Evolutionary conservation across 495 filamentous ascomycete genomes (phyloP).

Genomic region (Trichoderma gamsii): DNA sequence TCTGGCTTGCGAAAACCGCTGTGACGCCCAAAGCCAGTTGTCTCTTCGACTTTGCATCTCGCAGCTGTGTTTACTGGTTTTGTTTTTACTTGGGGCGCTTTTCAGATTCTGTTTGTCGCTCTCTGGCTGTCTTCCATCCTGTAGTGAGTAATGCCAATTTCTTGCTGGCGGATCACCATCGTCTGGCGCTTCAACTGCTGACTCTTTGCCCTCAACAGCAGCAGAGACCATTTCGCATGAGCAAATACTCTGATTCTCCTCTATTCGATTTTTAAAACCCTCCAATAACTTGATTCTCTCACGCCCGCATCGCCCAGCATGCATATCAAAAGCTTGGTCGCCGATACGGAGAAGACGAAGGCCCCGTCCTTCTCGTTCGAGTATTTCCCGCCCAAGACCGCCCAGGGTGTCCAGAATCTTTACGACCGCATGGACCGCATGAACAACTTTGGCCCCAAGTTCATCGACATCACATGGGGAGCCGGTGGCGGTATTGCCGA

Average conservation of each 20-base stretch:
- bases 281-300: background rate
- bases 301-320: slow-evolving; percentile 30
- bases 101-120: background rate
- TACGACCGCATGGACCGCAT: slow-evolving; percentile 99
- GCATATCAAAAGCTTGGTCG: slow-evolving; percentile 91
- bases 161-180: background rate
- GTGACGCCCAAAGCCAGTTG: background rate
- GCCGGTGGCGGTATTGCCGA: slow-evolving; percentile 86
- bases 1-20: background rate
- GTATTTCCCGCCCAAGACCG: slow-evolving; percentile 99
- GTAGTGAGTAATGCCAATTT: background rate
- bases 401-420: slow-evolving; percentile 96
- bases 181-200: background rate
- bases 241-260: background rate
- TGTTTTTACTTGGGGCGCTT: background rate
- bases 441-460: slow-evolving; percentile 86
- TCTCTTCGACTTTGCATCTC: background rate
- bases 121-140: background rate
- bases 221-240: background rate
- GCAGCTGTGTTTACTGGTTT: background rate
- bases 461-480: slow-evolving; percentile 99
- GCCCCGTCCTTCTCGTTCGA: slow-evolving; percentile 94
- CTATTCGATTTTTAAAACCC: background rate
- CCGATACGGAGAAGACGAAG: slow-evolving; percentile 67
- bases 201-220: background rate